Evolutionary conservation across 2,329 filamentous ascomycete genomes (phyloP), one percentile per base, ranked within the genome.

Genomic region (Fusarium sp.): DNA sequence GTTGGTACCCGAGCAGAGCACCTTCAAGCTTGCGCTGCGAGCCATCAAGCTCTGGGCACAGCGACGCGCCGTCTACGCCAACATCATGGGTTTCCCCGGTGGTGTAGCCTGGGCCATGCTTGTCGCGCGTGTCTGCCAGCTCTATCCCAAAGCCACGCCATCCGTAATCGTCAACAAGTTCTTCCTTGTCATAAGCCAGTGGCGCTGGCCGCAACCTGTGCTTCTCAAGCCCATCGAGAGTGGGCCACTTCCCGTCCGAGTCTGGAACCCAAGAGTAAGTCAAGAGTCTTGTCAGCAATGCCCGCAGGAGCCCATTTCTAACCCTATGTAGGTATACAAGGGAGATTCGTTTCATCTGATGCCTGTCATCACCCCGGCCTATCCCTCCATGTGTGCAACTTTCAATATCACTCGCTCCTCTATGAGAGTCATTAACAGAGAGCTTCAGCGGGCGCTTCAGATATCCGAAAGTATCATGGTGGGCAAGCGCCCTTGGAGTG

Each of bases 51-150:
- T 99, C 7, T 99, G 96, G 96, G 94, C 96, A 9, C 93, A 97
- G 77, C 89, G 90, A 56, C 91, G 95, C 66, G 96, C 92, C 23
- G 93, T 98, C 51, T 98, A 98, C 77, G 93, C 93, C 69, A 97
- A 97, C 75, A 94, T 98, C 69, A 93, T 97, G 80, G 96, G 96
- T 25, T 99, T 96, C 73, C 96, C 96, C 2, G 96, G 96, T 73
- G 96, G 96, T 81, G 94, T 99, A 40, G 96, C 96, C 5, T 99
- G 95, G 93, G 96, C 95, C 11, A 97, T 99, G 91, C 87, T 99
- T 76, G 94, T 98, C 27, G 96, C 96, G 56, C 88, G 96, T 69
- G 92, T 98, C 42, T 98, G 96, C 79, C 96, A 99, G 79, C 86
- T 99, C 14, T 99, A 98, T 75, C 96, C 96, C 13, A 93, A 93